Conservation (phyloP, 2,329 filamentous ascomycete species). For the Aureobasidium vineae region DNA sequence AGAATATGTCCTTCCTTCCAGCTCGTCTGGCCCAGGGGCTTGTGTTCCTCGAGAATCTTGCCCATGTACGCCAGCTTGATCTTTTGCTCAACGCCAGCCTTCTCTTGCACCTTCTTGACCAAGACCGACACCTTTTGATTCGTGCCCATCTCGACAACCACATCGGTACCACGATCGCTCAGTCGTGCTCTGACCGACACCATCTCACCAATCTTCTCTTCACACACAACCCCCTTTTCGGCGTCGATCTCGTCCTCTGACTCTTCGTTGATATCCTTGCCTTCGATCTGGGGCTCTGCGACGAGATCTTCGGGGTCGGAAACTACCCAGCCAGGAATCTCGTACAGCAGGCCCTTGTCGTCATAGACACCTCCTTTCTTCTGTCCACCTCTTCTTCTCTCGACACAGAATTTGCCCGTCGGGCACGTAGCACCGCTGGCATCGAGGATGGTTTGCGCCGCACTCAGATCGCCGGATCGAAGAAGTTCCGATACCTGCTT, state of each 20-base stretch:
- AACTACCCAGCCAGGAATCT: slow-evolving; percentile 48
- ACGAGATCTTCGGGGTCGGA: slow-evolving; percentile 45
- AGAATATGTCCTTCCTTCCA: slow-evolving; percentile 74
- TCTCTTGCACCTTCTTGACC: slow-evolving; percentile 60
- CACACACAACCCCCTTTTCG: slow-evolving; percentile 38
- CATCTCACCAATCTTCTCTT: slow-evolving; percentile 36
- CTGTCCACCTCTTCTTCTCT: slow-evolving; percentile 29
- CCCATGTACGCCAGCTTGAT: slow-evolving; percentile 78
- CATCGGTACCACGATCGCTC: slow-evolving; percentile 42
- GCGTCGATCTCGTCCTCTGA: slow-evolving; percentile 30
- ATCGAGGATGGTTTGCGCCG: slow-evolving; percentile 75
- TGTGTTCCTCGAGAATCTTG: slow-evolving; percentile 69
- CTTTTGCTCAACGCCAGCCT: slow-evolving; percentile 61
- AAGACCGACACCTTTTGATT: slow-evolving; percentile 62
- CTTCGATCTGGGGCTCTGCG: slow-evolving; percentile 33
- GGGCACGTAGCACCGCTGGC: slow-evolving; percentile 62
- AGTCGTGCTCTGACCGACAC: slow-evolving; percentile 40
- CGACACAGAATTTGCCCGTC: slow-evolving; percentile 38
- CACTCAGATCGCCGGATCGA: slow-evolving; percentile 51
- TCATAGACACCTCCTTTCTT: slow-evolving; percentile 46
- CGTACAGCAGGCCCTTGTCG: slow-evolving; percentile 44
- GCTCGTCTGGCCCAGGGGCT: slow-evolving; percentile 65
- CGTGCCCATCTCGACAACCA: slow-evolving; percentile 38
- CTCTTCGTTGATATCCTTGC: slow-evolving; percentile 33
- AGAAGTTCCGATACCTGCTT: slow-evolving; percentile 66